These are phyloP conservation scores for Talaromyces sp. DNA, from an alignment of 2,329 filamentous ascomycete species.

Conservation along the genomic window DNA sequence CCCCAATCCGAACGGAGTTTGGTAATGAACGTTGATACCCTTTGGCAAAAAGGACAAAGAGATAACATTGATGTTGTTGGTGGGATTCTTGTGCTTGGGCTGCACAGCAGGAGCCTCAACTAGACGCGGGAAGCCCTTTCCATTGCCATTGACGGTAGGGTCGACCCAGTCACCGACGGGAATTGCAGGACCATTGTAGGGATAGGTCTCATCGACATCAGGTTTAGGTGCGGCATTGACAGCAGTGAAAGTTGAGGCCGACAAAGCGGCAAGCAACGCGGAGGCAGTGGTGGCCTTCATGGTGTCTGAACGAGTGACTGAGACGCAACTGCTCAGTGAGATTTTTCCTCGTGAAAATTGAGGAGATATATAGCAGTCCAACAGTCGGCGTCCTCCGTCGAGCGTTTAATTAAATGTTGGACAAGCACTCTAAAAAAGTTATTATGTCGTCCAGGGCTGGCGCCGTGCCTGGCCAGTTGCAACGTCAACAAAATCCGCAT, in stretches of 20 bases:
- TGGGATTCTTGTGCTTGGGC: slow-evolving; percentile 42
- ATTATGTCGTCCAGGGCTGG: neutral
- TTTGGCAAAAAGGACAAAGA: slow-evolving; percentile 47
- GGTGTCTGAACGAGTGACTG: neutral
- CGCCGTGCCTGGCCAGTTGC: neutral
- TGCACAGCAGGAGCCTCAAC: slow-evolving; percentile 51
- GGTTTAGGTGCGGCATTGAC: slow-evolving; percentile 38
- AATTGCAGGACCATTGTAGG: slow-evolving; percentile 49
- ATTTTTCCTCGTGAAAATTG: neutral
- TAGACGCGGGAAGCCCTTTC: slow-evolving; percentile 51
- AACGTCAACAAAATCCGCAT: neutral
- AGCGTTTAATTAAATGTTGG: neutral
- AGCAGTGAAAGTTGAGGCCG: slow-evolving; percentile 23
- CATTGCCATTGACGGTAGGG: slow-evolving; percentile 50
- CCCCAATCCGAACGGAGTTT: slow-evolving; percentile 54
- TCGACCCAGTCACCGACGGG: slow-evolving; percentile 54
- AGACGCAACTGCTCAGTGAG: neutral
- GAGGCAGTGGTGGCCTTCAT: slow-evolving; percentile 16
- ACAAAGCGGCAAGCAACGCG: slow-evolving; percentile 23
- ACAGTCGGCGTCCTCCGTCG: neutral
- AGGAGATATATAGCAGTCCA: neutral
- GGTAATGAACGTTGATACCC: slow-evolving; percentile 54
- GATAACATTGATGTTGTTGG: slow-evolving; percentile 55
- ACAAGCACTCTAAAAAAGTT: neutral
- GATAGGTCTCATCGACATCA: slow-evolving; percentile 31